Base-by-base conservation (phyloP, 169 alveolate species). In the Theileria luwenshuni region DNA sequence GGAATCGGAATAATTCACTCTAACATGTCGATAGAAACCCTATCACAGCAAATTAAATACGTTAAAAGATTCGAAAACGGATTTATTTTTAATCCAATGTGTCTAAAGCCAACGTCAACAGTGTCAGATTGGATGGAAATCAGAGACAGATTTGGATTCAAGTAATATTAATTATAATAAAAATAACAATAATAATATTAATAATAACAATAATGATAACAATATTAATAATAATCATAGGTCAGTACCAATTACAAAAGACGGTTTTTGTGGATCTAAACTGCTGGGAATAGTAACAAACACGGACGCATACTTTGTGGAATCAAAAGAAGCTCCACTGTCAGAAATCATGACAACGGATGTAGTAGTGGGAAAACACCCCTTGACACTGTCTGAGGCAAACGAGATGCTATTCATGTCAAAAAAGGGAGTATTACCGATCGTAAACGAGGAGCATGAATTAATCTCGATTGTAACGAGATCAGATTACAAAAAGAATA, bases 1-100 rank as follows among this genome's bases (percentile, higher is more conserved):
- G 98, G 98, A 8, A 77, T 95, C 32, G 98, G 98, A 0, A 83
- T 95, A 54, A 93, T 95, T 48, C 98, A 95, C 91, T 92, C 92
- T 74, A 95, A 95, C 90, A 77, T 90, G 84, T 76, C 91, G 45
- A 77, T 92, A 13, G 95, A 86, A 47, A 91, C 89, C 32, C 94
- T 91, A 72, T 93, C 91, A 8, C 84, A 83, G 74, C 94, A 94
- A 58, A 96, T 95, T 30, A 68, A 86, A 51, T 90, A 89, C 63
- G 97, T 94, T 41, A 95, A 95, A 81, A 91, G 96, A 3, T 94
- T 86, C 86, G 94, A 91, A 79, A 93, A 90, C 73, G 98, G 97
- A 12, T 94, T 94, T 85, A 92, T 94, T 43, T 83, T 86, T 47
- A 94, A 94, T 62, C 97, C 98, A 7, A 67, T 83, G 52, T 89